Evolutionary conservation across 768 basidiomycete species (phyloP).

Genomic region (Leccinum subtestaceum): DNA sequence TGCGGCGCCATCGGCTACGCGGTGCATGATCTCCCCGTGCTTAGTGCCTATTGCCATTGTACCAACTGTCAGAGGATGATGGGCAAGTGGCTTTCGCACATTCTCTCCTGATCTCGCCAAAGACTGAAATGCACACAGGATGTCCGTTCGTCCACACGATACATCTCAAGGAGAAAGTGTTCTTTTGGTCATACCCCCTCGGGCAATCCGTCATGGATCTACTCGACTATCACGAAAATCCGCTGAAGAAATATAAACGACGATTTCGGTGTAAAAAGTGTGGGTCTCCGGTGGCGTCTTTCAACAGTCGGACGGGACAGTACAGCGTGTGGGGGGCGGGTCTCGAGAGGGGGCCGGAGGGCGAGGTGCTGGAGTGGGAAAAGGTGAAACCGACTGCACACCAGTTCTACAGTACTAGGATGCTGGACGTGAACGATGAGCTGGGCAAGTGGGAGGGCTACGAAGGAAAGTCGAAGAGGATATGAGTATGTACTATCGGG

Average conservation of each 20-base stretch:
- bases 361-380: constrained; percentile 52
- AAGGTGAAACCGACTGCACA: constrained; percentile 55
- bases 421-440: constrained; percentile 54
- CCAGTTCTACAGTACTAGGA: constrained; percentile 62
- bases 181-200: constrained; percentile 45
- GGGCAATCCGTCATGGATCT: constrained; percentile 30
- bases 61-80: constrained; percentile 62
- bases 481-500: background rate
- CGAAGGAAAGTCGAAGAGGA: constrained; percentile 39
- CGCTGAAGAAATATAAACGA: constrained; percentile 54
- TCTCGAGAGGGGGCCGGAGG: constrained; percentile 51
- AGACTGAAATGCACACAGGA: constrained; percentile 6
- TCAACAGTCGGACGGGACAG: constrained; percentile 45
- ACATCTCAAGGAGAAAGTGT: constrained; percentile 49
- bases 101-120: background rate
- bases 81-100: constrained; percentile 35
- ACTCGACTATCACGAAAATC: constrained; percentile 48
- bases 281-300: constrained; percentile 51
- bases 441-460: constrained; percentile 70
- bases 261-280: constrained; percentile 64
- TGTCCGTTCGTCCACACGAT: constrained; percentile 62
- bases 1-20: constrained; percentile 52
- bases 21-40: constrained; percentile 45
- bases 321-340: constrained; percentile 60
- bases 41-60: constrained; percentile 69